A percentile compares a stretch with the other conserved stretches of the same genome.
Evolutionary conservation across 495 filamentous ascomycete species (phyloP).

Genomic region (Neurospora tetraspora): DNA sequence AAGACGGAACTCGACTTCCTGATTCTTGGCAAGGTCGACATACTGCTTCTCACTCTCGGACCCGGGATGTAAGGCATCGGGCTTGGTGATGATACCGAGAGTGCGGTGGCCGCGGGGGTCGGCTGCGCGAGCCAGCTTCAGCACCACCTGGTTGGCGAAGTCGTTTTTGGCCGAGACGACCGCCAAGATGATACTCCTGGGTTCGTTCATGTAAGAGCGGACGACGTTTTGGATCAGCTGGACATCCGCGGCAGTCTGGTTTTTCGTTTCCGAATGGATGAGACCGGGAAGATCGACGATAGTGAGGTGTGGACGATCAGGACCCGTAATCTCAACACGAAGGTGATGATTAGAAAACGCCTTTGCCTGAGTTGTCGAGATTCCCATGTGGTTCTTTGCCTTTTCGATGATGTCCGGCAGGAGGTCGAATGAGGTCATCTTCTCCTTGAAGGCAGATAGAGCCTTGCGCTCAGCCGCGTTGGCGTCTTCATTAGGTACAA

Average conservation of each 20-base stretch:
- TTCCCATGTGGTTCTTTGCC: conserved; percentile 44
- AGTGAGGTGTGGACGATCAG: conserved; percentile 52
- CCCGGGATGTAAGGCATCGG: conserved; percentile 48
- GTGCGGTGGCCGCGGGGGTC: conserved; percentile 68
- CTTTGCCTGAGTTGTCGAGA: conserved; percentile 24
- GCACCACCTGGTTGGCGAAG: conserved; percentile 50
- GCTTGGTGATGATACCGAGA: conserved; percentile 80
- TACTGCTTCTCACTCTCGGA: conserved; percentile 42
- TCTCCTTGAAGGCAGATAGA: conserved; percentile 15
- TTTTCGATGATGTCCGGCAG: conserved; percentile 34
- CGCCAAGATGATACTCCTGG: conserved; percentile 52
- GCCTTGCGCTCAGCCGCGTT: neutral
- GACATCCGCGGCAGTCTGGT: conserved; percentile 38
- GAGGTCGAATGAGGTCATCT: conserved; percentile 23
- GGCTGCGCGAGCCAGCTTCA: conserved; percentile 62
- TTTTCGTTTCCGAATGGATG: conserved; percentile 43
- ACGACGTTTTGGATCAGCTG: conserved; percentile 43
- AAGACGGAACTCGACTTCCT: conserved; percentile 49
- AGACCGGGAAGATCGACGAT: conserved; percentile 63
- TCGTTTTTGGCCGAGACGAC: conserved; percentile 58
- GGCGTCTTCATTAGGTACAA: conserved; percentile 22
- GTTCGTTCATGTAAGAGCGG: conserved; percentile 49
- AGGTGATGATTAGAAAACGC: conserved; percentile 56
- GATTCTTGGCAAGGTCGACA: conserved; percentile 47
- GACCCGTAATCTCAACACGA: conserved; percentile 57